Conservation (phyloP, 1,284 basidiomycete species). For the Ustilago loliicola region DNA sequence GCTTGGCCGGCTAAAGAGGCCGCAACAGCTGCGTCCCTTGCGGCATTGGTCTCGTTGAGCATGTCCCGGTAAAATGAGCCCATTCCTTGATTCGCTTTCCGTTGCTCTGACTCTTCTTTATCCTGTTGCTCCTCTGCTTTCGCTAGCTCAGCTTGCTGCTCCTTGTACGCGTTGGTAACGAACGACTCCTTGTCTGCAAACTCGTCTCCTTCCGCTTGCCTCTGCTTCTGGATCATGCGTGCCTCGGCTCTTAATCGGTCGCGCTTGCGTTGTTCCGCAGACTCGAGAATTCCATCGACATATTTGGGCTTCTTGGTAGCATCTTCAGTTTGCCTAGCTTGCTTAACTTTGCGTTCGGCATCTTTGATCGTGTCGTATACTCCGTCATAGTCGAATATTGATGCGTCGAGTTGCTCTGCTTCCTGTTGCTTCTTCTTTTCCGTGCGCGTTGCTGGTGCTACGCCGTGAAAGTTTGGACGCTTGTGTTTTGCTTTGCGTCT, state of each 20-base stretch:
- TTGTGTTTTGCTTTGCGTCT: conserved; percentile 1
- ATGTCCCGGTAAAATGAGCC: conserved; percentile 65
- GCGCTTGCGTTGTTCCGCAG: conserved; percentile 86
- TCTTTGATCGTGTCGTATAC: conserved; percentile 96
- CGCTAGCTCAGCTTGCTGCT: conserved; percentile 92
- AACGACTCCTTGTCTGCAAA: conserved; percentile 95
- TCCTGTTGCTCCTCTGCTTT: conserved; percentile 79
- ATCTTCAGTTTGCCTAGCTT: conserved; percentile 78
- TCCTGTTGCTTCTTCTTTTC: conserved; percentile 70
- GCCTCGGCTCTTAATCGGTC: conserved; percentile 95
- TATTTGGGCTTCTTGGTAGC: conserved; percentile 84
- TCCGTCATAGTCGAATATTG: conserved; percentile 95
- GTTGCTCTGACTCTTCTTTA: conserved; percentile 84
- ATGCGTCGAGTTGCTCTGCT: conserved; percentile 83
- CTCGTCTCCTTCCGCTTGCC: conserved; percentile 92
- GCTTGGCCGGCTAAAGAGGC: conserved; percentile 24
- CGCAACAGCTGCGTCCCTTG: conserved; percentile 62
- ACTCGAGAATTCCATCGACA: conserved; percentile 83
- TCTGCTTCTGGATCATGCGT: conserved; percentile 94
- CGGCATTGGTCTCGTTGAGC: conserved; percentile 59
- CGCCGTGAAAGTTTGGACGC: conserved; percentile 15
- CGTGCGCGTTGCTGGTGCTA: conserved; percentile 38
- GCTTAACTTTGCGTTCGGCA: conserved; percentile 77
- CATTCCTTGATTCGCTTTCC: conserved; percentile 84
- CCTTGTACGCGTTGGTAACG: conserved; percentile 96